Evolutionary conservation across 163 green algal species (phyloP).

Genomic region (Scenedesmus sp.): DNA sequence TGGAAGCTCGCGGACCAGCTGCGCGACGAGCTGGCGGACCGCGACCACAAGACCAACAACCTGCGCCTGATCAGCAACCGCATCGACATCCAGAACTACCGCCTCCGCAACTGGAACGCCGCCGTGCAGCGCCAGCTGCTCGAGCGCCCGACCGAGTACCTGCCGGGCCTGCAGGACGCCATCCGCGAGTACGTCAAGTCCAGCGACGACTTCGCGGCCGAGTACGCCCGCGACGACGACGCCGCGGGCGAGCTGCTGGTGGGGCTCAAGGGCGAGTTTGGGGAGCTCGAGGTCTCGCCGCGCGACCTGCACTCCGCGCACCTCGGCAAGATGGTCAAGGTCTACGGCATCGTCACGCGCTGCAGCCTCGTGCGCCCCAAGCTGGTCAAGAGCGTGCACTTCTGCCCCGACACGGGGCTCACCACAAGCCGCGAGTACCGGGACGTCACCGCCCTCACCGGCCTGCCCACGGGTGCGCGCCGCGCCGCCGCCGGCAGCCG

Average conservation of each 20-base stretch:
- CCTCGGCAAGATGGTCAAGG: constrained; percentile 86
- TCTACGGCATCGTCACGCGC: constrained; percentile 97
- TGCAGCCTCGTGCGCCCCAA: constrained; percentile 93
- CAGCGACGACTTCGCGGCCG: constrained; percentile 46
- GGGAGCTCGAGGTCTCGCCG: constrained; percentile 80
- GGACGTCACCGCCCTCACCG: constrained; percentile 78
- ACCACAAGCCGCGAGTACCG: constrained; percentile 87
- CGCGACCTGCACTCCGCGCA: constrained; percentile 81
- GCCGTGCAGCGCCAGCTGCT: constrained; percentile 75
- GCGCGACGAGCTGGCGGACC: constrained; percentile 63
- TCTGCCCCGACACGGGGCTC: constrained; percentile 80
- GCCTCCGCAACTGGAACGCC: constrained; percentile 55
- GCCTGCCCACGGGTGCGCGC: constrained; percentile 61
- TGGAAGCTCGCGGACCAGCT: constrained; percentile 66
- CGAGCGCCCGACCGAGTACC: constrained; percentile 71
- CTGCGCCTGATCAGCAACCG: constrained; percentile 54
- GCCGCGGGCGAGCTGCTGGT: constrained; percentile 64
- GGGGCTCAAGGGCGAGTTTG: constrained; percentile 88
- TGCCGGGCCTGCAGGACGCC: constrained; percentile 90
- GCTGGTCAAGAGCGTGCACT: constrained; percentile 92
- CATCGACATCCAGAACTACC: constrained; percentile 39
- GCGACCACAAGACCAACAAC: constrained; percentile 48
- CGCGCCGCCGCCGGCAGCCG: not conserved
- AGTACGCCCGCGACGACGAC: constrained; percentile 50
- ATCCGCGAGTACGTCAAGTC: constrained; percentile 72